A percentile compares a stretch with the other conserved stretches of the same genome.
Evolutionary conservation across 176 grass and related monocot genomes (phyloP).

Genomic region (Paspalum vaginatum): DNA sequence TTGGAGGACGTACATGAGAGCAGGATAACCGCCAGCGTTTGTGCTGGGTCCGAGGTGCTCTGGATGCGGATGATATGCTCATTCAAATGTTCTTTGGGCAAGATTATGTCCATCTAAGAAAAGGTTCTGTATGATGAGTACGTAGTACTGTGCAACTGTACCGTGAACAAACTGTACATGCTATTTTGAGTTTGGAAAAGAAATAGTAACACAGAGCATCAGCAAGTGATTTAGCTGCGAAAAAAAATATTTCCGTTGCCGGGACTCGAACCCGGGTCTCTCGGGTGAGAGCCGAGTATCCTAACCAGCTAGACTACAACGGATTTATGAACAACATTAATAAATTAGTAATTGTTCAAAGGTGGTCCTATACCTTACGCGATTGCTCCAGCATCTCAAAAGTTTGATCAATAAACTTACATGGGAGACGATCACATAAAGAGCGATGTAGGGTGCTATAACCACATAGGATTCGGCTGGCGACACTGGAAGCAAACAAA

Average conservation of each 20-base stretch:
- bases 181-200: neutral
- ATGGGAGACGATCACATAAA: slow-evolving; percentile 86
- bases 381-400: no score
- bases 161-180: no score
- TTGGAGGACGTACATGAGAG: no score
- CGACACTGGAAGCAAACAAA: slow-evolving; percentile 42
- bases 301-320: slow-evolving; percentile 84
- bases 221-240: no score
- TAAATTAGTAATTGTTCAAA: no score
- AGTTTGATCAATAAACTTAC: no score
- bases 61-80: neutral
- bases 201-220: no score
- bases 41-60: neutral
- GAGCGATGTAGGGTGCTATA: slow-evolving; percentile 78
- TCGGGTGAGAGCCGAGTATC: slow-evolving; percentile 97
- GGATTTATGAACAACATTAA: neutral
- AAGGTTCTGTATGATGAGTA: neutral
- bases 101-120: neutral
- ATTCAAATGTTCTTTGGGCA: neutral
- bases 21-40: no score
- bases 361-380: no score
- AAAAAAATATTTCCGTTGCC: slow-evolving; percentile 42
- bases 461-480: slow-evolving; percentile 63
- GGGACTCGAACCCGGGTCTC: slow-evolving; percentile 60
- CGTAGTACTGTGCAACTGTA: no score